Conservation (phyloP, 2,329 filamentous ascomycete genomes). For the Aspergillus pseudoviridinutans region DNA sequence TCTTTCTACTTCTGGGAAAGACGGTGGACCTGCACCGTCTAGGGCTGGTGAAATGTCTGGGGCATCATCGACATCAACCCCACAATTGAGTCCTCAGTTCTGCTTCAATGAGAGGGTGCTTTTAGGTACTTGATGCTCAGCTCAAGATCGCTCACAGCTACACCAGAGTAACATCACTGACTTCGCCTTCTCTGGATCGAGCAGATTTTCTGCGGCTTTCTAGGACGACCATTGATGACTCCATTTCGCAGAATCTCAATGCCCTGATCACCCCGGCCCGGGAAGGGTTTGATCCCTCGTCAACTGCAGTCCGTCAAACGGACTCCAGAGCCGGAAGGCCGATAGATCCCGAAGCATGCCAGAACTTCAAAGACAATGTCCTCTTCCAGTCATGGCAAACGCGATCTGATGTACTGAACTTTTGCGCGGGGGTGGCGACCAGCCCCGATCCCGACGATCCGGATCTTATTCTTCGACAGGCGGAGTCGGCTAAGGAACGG, state of each 20-base stretch:
- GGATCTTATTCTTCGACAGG: slow-evolving; percentile 64
- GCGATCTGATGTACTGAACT: slow-evolving; percentile 77
- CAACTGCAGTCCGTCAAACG: slow-evolving; percentile 62
- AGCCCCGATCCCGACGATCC: slow-evolving; percentile 85
- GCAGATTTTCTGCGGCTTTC: slow-evolving; percentile 88
- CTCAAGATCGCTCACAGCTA: not conserved
- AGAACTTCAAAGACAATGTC: slow-evolving; percentile 68
- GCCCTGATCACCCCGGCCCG: slow-evolving; percentile 73
- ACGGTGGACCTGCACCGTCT: slow-evolving; percentile 19
- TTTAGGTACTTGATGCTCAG: slow-evolving; percentile 52
- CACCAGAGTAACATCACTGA: not conserved
- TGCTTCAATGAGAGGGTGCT: slow-evolving; percentile 70
- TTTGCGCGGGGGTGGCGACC: slow-evolving; percentile 84
- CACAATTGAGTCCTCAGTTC: slow-evolving; percentile 66
- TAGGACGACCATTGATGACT: slow-evolving; percentile 81
- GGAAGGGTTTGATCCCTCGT: slow-evolving; percentile 70
- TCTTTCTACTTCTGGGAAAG: slow-evolving; percentile 13
- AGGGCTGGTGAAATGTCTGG: slow-evolving; percentile 36
- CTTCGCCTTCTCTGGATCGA: slow-evolving; percentile 5
- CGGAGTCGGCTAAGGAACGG: slow-evolving; percentile 65
- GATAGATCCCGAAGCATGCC: slow-evolving; percentile 62
- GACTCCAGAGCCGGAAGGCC: slow-evolving; percentile 46
- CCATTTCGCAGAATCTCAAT: slow-evolving; percentile 89
- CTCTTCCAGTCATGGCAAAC: slow-evolving; percentile 87
- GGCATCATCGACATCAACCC: slow-evolving; percentile 39